A percentile compares a stretch with the other conserved stretches of the same genome.
Conservation (phyloP, 257 asterid species). For the Scutellaria barbata region DNA sequence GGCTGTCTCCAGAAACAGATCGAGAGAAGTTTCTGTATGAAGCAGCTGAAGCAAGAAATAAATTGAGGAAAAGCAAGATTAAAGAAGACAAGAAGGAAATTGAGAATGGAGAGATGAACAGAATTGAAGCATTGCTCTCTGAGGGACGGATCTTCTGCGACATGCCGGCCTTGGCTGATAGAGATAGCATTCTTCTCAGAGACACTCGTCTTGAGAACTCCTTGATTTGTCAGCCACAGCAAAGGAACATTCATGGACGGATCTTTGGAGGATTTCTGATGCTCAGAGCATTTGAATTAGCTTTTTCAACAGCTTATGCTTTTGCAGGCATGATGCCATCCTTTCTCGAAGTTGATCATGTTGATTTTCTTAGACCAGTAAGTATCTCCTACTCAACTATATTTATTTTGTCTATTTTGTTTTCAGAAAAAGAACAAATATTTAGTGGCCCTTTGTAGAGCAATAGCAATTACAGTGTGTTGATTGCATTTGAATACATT, state of each 20-base stretch:
- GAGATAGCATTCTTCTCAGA: constrained; percentile 91
- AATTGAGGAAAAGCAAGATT: constrained; percentile 66
- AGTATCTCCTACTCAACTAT: constrained; percentile 37
- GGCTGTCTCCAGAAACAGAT: constrained; percentile 69
- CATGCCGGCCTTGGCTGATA: constrained; percentile 96
- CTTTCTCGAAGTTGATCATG: constrained; percentile 94
- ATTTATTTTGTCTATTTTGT: not conserved
- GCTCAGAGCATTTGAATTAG: constrained; percentile 91
- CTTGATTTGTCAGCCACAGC: constrained; percentile 97
- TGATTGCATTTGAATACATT: constrained; percentile 18
- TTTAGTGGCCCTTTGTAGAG: not conserved
- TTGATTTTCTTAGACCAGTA: constrained; percentile 91
- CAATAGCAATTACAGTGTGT: not conserved
- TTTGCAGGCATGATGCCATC: constrained; percentile 97
- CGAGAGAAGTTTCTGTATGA: constrained; percentile 68
- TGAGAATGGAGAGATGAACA: constrained; percentile 62
- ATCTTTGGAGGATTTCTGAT: constrained; percentile 95
- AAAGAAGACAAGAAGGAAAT: constrained; percentile 48
- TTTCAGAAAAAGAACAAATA: not conserved
- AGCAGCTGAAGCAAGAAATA: constrained; percentile 80
- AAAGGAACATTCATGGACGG: constrained; percentile 94
- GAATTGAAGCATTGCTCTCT: constrained; percentile 62
- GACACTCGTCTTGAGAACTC: constrained; percentile 92
- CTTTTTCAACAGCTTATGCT: constrained; percentile 84
- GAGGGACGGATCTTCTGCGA: constrained; percentile 95